These are phyloP conservation scores for Lunasporangiospora selenospora DNA, from an alignment of 192 early-diverging fungal species.

Conservation along the genomic window DNA sequence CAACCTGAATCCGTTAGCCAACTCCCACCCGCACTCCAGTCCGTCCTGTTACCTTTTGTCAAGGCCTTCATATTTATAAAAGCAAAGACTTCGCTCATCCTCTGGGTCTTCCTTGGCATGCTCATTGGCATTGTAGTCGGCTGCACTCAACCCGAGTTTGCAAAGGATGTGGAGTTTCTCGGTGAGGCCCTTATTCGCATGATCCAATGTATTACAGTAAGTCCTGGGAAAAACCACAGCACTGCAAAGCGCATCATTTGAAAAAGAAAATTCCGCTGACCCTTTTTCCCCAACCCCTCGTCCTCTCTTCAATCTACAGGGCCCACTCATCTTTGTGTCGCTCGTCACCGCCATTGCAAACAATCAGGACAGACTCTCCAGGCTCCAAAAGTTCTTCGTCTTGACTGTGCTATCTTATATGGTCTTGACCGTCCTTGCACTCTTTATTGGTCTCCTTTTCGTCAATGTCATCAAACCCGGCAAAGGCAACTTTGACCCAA, in stretches of 20 bases:
- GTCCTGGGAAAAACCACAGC: not conserved
- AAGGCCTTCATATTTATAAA: slow-evolving; percentile 20
- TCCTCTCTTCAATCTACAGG: slow-evolving; percentile 7
- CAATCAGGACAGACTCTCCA: slow-evolving; percentile 63
- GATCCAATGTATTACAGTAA: slow-evolving; percentile 54
- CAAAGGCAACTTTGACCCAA: slow-evolving; percentile 21
- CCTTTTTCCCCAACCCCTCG: not conserved
- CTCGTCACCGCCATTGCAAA: slow-evolving; percentile 73
- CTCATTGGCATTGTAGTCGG: slow-evolving; percentile 58
- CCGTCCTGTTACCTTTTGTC: too few species aligned
- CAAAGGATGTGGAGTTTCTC: slow-evolving; percentile 49
- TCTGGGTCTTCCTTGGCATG: slow-evolving; percentile 58
- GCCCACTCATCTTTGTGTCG: slow-evolving; percentile 74
- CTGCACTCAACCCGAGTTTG: slow-evolving; percentile 39
- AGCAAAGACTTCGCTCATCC: slow-evolving; percentile 46
- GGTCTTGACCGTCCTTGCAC: slow-evolving; percentile 62
- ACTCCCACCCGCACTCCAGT: too few species aligned
- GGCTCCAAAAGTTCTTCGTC: slow-evolving; percentile 64
- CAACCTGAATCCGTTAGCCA: too few species aligned
- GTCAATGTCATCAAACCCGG: slow-evolving; percentile 70
- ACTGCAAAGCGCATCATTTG: not conserved
- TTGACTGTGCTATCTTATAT: slow-evolving; percentile 74
- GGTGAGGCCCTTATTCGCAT: slow-evolving; percentile 58
- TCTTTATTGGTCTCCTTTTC: slow-evolving; percentile 65
- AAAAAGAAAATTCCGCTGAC: not conserved